Evolutionary conservation across 257 asterid genomes (phyloP), one percentile per base, ranked within the genome.

Genomic region (Nicotiana sylvestris): DNA sequence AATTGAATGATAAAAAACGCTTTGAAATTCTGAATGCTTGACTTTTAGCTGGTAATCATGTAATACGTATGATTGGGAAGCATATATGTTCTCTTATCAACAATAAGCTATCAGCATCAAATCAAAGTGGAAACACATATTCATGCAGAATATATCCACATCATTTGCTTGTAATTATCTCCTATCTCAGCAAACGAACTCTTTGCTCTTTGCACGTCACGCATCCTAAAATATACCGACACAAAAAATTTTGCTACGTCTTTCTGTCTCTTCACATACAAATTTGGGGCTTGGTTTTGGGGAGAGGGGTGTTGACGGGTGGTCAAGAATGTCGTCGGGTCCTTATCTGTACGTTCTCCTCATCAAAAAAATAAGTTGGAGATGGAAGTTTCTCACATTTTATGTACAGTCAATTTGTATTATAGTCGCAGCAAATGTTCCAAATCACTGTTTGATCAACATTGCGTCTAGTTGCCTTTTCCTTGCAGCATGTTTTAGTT

Each of bases 401-500:
- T 87, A 87, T 87, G 87, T 84, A 90, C 89, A 91, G 29, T 80
- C 62, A 84, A 76, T 68, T 69, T 18, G 78, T 76, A 58, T 43
- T 82, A 77, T 66, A 21, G 53, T 77, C 25, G 0, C n/a, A 57
- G 49, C 62, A 77, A 83, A 56, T 43, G 62, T 61, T 43, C 51
- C 81, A 39, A 81, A 85, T 87, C 85, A 92, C 82, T 86, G 92
- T 76, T 86, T 87, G 30, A 90, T 86, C 88, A 94, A 83, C 98
- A 96, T 91, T 77, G 97, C 95, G 30, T 93, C 97, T 84, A 93
- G 86, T 39, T 88, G 88, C 83, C 88, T 90, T 68, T 85, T 92
- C 89, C 94, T 88, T 17, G 99, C 98, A 81, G 98, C 97, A 84
- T 88, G 92, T 86, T 94, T 96, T 88, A 96, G 87, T 87, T 94